phyloP scores from a whole-genome alignment of 2,329 filamentous ascomycete species.

The Arthrobotrys musiformis region DNA sequence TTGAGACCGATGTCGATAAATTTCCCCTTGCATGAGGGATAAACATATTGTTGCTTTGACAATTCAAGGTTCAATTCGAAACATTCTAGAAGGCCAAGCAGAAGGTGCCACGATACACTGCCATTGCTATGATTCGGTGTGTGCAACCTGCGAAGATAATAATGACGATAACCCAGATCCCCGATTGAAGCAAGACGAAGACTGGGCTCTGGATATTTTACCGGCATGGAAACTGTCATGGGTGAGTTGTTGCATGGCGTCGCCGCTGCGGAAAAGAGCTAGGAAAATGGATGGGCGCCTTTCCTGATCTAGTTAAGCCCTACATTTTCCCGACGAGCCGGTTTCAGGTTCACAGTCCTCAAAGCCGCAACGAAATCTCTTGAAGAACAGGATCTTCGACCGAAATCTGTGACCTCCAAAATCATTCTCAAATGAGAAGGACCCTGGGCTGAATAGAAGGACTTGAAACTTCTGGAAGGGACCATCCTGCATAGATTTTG shows the following conservation, averaged over 20 bases:
- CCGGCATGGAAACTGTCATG: constrained; percentile 37
- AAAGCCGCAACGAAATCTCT: constrained; percentile 35
- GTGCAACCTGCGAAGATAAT: constrained; percentile 31
- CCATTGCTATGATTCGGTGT: not conserved
- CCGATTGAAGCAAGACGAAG: constrained; percentile 8
- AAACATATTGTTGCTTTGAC: constrained; percentile 21
- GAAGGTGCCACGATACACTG: constrained; percentile 41
- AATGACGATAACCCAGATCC: constrained; percentile 30
- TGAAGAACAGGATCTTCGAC: constrained; percentile 44
- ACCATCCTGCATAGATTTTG: constrained; percentile 33
- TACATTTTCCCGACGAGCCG: constrained; percentile 54
- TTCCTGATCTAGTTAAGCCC: constrained; percentile 43
- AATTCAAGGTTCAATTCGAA: constrained; percentile 34
- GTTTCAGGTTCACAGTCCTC: constrained; percentile 52
- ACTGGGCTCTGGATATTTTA: constrained; percentile 44
- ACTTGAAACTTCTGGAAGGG: constrained; percentile 52
- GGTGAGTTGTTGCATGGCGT: constrained; percentile 41
- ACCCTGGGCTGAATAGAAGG: constrained; percentile 42
- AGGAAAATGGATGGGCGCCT: constrained; percentile 23
- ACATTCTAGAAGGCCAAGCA: constrained; percentile 51
- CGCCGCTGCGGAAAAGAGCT: constrained; percentile 43
- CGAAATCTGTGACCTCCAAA: constrained; percentile 21
- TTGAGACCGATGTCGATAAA: not conserved
- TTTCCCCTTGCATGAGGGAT: constrained; percentile 46
- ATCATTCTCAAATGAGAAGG: constrained; percentile 47